Conservation (phyloP, 768 basidiomycete genomes). For the Lyophyllum decastes region DNA sequence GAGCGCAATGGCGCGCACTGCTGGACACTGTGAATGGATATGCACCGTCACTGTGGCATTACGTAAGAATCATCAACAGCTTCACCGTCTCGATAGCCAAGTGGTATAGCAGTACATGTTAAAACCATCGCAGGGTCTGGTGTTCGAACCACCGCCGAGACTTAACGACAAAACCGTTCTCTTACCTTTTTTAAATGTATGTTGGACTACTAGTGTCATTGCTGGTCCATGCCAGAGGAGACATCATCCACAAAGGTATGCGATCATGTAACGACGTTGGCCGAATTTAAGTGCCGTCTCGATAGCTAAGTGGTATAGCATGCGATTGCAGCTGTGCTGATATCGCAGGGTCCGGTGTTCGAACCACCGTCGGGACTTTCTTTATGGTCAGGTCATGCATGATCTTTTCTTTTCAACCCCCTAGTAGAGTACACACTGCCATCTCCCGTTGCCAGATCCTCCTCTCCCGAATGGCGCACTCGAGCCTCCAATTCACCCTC, state of each 20-base stretch:
- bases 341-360: constrained; percentile 49
- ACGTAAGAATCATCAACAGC: too few relatives aligned
- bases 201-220: too few relatives aligned
- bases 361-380: constrained; percentile 42
- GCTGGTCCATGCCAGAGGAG: too few relatives aligned
- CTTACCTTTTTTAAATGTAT: too few relatives aligned
- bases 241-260: too few relatives aligned
- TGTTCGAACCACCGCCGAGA: constrained; percentile 49
- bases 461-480: background rate
- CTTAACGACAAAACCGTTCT: too few relatives aligned
- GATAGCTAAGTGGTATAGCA: constrained; percentile 56
- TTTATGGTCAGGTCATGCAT: background rate
- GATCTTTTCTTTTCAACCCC: background rate
- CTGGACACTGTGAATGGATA: background rate
- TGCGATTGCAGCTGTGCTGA: constrained; percentile 41
- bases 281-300: constrained; percentile 25
- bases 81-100: constrained; percentile 49
- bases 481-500: constrained; percentile 4
- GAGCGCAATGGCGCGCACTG: too few relatives aligned
- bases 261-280: background rate
- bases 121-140: constrained; percentile 44
- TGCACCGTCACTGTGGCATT: too few relatives aligned
- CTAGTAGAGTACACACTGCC: too few relatives aligned
- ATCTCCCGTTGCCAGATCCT: too few relatives aligned
- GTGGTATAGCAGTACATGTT: constrained; percentile 51